A percentile compares a stretch with the other conserved stretches of the same genome.
Conservation (phyloP, 2,329 filamentous ascomycete species). For the Biscogniauxia mediterranea region DNA sequence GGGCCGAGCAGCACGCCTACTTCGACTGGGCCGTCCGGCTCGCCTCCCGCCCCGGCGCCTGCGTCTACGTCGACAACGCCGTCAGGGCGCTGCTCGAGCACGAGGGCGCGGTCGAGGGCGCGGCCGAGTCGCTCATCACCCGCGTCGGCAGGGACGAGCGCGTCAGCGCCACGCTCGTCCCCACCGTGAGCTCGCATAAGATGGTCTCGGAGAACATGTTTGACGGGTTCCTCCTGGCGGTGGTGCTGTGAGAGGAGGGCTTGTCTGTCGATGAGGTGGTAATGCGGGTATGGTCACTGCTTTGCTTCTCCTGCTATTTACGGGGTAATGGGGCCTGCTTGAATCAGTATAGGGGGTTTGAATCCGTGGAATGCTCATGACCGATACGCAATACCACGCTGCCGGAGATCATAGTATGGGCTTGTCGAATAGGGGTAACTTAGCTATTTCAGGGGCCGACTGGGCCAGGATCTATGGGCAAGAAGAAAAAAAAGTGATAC, state of each 20-base stretch:
- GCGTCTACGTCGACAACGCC: neutral
- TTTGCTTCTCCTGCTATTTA: too few species aligned
- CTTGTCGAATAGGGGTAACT: too few species aligned
- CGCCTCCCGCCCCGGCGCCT: neutral
- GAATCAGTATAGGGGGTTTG: too few species aligned
- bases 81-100: neutral
- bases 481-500: too few species aligned
- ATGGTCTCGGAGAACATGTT: neutral
- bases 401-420: too few species aligned
- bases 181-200: neutral
- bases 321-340: too few species aligned
- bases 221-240: neutral
- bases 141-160: neutral
- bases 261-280: too few species aligned
- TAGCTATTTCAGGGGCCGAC: too few species aligned
- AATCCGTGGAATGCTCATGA: too few species aligned
- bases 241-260: neutral
- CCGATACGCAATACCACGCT: too few species aligned
- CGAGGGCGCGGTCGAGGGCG: neutral
- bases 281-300: too few species aligned
- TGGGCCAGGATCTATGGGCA: too few species aligned
- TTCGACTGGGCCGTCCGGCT: slow-evolving; percentile 2
- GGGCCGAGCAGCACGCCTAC: neutral
- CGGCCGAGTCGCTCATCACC: neutral
- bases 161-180: neutral